A percentile compares a stretch with the other conserved stretches of the same genome.
phyloP scores from a whole-genome alignment of 2,329 filamentous ascomycete species.

The Paramyrothecium roridum region DNA sequence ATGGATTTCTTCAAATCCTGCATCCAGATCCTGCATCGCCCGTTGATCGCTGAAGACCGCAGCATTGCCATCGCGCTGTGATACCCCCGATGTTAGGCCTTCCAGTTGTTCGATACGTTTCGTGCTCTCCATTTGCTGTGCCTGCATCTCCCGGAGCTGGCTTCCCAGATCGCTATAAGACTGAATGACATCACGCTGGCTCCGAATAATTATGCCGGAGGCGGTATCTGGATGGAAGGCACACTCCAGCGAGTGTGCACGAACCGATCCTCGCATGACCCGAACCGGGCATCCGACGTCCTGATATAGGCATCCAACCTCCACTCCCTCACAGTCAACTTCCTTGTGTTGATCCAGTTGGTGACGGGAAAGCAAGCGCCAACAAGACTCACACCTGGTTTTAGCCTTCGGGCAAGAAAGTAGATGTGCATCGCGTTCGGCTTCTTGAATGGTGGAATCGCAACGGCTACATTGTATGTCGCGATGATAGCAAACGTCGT shows the following conservation, averaged over 20 bases:
- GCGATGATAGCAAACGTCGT: conserved; percentile 54
- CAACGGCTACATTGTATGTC: conserved; percentile 52
- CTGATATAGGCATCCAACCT: conserved; percentile 45
- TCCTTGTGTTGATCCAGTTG: conserved; percentile 45
- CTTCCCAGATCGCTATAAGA: conserved; percentile 30
- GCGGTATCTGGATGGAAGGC: conserved; percentile 47
- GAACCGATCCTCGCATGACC: conserved; percentile 31
- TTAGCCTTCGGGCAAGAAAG: conserved; percentile 43
- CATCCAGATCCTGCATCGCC: conserved; percentile 39
- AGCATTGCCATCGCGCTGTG: conserved; percentile 21
- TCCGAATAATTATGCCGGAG: conserved; percentile 47
- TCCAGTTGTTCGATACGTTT: conserved; percentile 33
- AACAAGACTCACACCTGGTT: conserved; percentile 48
- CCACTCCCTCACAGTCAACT: conserved; percentile 45
- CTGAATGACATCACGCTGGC: conserved; percentile 45
- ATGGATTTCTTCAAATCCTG: conserved; percentile 52
- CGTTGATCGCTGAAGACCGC: conserved; percentile 48
- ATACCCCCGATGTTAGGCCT: conserved; percentile 31
- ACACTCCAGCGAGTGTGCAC: conserved; percentile 45
- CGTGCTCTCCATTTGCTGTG: conserved; percentile 28
- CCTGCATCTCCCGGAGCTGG: conserved; percentile 30
- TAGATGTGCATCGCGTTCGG: conserved; percentile 32
- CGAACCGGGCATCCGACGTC: conserved; percentile 32
- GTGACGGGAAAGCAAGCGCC: conserved; percentile 37
- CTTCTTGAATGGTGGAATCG: conserved; percentile 42